Percentiles rank a stretch among this genome's conserved stretches.
Evolutionary conservation across 768 basidiomycete species (phyloP).

Genomic region (Termitomyces sp.): DNA sequence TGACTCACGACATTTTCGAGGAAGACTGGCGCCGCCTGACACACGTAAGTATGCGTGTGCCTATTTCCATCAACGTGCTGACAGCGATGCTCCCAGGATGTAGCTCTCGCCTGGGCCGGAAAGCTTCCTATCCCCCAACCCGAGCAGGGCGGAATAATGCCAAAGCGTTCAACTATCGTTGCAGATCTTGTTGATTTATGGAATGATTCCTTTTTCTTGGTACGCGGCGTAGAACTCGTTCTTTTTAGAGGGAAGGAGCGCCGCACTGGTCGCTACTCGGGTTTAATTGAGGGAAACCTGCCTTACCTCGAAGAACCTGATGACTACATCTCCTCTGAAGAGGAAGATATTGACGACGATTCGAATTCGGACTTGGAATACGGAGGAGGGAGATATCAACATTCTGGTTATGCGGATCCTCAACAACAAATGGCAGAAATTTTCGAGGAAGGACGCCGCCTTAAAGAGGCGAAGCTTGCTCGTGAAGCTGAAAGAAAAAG

Average conservation of each 20-base stretch:
- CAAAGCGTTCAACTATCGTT: conserved; percentile 54
- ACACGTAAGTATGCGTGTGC: conserved; percentile 42
- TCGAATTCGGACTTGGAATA: conserved; percentile 39
- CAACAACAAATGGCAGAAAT: conserved; percentile 32
- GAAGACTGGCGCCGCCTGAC: conserved; percentile 81
- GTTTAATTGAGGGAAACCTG: conserved; percentile 49
- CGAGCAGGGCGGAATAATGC: conserved; percentile 39
- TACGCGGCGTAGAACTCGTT: conserved; percentile 72
- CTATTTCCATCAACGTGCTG: not conserved
- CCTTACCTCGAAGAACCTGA: conserved; percentile 42
- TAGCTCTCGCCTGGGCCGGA: conserved; percentile 74
- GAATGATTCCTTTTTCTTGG: conserved; percentile 72
- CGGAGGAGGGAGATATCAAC: conserved; percentile 28
- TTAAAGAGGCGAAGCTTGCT: conserved; percentile 35
- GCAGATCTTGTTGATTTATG: conserved; percentile 76
- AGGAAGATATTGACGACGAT: conserved; percentile 24
- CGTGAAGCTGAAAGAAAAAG: conserved; percentile 53
- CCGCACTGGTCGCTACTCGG: conserved; percentile 59
- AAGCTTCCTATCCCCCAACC: conserved; percentile 60
- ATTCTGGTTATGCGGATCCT: conserved; percentile 36
- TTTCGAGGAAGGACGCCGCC: conserved; percentile 46
- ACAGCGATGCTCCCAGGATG: conserved; percentile 42
- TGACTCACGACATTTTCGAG: conserved; percentile 70
- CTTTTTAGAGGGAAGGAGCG: conserved; percentile 79
- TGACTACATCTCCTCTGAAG: conserved; percentile 37